These are phyloP conservation scores for Arabidopsis lyrata DNA, from an alignment of 441 rosid genomes.

Conservation along the genomic window DNA sequence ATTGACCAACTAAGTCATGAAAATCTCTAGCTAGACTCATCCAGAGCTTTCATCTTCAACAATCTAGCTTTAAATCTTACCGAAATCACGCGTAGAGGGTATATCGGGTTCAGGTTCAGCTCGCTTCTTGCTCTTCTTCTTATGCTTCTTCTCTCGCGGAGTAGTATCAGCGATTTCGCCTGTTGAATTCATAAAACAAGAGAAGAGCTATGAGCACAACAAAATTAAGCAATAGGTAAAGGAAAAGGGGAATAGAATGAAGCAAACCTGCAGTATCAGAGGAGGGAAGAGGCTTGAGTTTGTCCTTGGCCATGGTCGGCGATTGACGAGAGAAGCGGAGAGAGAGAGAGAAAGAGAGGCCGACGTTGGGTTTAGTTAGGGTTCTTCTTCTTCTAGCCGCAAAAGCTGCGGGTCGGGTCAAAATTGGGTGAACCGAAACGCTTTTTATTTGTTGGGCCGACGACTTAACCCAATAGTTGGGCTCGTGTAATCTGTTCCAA, in stretches of 20 bases:
- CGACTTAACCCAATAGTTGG: slow-evolving; percentile 23
- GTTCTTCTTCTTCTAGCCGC: slow-evolving; percentile 34
- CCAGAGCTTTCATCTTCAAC: neutral
- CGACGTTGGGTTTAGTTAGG: slow-evolving; percentile 48
- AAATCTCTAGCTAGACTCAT: neutral
- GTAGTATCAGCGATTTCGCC: slow-evolving; percentile 50
- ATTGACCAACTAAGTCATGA: slow-evolving; percentile 19
- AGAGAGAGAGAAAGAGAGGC: neutral
- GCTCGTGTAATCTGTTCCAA: slow-evolving; percentile 1
- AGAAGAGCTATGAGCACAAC: slow-evolving; percentile 12
- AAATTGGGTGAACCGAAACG: neutral
- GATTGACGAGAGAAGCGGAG: slow-evolving; percentile 22
- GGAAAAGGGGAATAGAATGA: neutral
- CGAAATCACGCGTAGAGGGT: slow-evolving; percentile 49
- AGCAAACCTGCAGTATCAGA: slow-evolving; percentile 44
- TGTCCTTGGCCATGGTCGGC: slow-evolving; percentile 50
- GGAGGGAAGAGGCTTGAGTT: slow-evolving; percentile 43
- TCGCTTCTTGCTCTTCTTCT: slow-evolving; percentile 64
- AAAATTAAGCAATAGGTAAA: neutral
- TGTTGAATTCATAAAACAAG: slow-evolving; percentile 42
- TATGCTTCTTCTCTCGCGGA: slow-evolving; percentile 46
- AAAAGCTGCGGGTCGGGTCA: slow-evolving; percentile 34
- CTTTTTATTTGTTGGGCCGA: slow-evolving; percentile 33
- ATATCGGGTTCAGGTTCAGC: slow-evolving; percentile 61
- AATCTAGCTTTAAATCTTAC: slow-evolving; percentile 38